phyloP scores from a whole-genome alignment of 140 eudicot species.

The Cichorium intybus region DNA sequence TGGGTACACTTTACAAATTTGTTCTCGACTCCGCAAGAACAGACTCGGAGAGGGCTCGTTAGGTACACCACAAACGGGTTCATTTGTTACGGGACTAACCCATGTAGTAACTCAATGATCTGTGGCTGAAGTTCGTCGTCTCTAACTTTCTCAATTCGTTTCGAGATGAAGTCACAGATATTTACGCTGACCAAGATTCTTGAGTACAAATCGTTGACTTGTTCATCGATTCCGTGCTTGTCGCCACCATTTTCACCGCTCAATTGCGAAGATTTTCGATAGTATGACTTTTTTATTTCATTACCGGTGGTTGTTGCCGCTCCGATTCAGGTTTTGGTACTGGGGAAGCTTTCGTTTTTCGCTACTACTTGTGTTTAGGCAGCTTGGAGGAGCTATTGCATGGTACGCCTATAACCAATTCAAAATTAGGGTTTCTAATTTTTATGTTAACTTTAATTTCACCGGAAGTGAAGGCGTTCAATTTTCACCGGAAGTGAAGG shows the following conservation, averaged over 20 bases:
- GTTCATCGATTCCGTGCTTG: slow-evolving; percentile 29
- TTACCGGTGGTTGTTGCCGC: slow-evolving; percentile 42
- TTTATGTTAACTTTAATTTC: background rate
- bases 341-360: slow-evolving; percentile 46
- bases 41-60: no score
- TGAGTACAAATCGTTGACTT: slow-evolving; percentile 43
- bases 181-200: slow-evolving; percentile 40
- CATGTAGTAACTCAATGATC: slow-evolving; percentile 47
- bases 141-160: slow-evolving; percentile 48
- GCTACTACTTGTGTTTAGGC: slow-evolving; percentile 44
- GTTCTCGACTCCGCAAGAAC: slow-evolving; percentile 39
- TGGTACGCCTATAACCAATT: slow-evolving; percentile 26
- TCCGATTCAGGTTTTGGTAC: slow-evolving; percentile 41
- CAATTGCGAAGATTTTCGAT: slow-evolving; percentile 40
- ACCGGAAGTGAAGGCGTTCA: slow-evolving; percentile 57
- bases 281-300: slow-evolving; percentile 38
- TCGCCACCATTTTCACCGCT: slow-evolving; percentile 25
- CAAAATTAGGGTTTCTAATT: background rate
- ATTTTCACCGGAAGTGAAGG: no score
- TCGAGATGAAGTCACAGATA: slow-evolving; percentile 45
- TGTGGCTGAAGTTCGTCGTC: slow-evolving; percentile 62
- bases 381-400: slow-evolving; percentile 57
- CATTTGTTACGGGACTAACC: no score
- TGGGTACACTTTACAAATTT: slow-evolving; percentile 48
- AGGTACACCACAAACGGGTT: no score